Evolutionary conservation across 805 yeast species (phyloP).

Genomic region (Komagataella mondaviorum): DNA sequence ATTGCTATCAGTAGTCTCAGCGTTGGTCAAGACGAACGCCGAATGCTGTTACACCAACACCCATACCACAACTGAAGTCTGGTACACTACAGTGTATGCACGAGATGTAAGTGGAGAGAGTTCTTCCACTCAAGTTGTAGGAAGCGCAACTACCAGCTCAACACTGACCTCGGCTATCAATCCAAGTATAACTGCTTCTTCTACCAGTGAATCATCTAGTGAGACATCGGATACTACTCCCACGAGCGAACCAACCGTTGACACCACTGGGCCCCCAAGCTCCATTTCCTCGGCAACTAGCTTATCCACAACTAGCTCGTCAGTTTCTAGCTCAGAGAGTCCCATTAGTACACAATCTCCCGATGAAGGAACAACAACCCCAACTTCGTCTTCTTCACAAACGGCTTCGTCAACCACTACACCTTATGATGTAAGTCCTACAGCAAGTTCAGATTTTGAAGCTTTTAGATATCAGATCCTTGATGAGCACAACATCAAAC

Average conservation of each 20-base stretch:
- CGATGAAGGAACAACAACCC: constrained; percentile 2
- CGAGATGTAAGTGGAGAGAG: background rate
- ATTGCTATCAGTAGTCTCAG: background rate
- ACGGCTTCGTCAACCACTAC: constrained; percentile 8
- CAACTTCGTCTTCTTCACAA: constrained; percentile 6
- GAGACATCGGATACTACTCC: background rate
- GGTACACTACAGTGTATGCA: background rate
- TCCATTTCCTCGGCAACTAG: no score
- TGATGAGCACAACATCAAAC: constrained; percentile 45
- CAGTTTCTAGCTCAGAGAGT: background rate
- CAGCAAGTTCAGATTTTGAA: constrained; percentile 9
- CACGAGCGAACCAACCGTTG: no score
- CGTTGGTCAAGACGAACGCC: background rate
- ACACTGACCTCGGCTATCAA: constrained; percentile 4
- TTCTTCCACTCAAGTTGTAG: background rate
- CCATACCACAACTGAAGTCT: background rate
- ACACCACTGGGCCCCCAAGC: no score
- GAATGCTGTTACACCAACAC: background rate
- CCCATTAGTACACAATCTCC: background rate
- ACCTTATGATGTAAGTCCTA: constrained; percentile 7
- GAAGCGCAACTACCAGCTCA: background rate
- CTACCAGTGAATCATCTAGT: constrained; percentile 7
- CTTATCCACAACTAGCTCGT: background rate
- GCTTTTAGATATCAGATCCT: constrained; percentile 25
- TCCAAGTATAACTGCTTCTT: constrained; percentile 5